Percentiles rank a stretch among this genome's conserved stretches.
Conservation (phyloP, 2,329 filamentous ascomycete species). For the Verticillium nubilum region DNA sequence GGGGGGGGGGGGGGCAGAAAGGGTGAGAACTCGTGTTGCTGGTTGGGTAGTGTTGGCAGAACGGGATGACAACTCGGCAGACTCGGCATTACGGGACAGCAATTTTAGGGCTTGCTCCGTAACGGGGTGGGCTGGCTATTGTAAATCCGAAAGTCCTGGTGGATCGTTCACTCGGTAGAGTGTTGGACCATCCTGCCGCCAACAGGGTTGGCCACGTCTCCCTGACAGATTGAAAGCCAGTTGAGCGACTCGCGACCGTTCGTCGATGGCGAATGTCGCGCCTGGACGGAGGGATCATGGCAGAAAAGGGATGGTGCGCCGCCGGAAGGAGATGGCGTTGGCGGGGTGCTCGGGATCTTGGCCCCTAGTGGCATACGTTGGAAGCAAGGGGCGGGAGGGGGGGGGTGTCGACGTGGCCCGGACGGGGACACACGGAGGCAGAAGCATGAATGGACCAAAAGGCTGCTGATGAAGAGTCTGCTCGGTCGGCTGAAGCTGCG, state of each 20-base stretch:
- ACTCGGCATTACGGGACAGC: neutral
- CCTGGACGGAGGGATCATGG: neutral
- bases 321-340: neutral
- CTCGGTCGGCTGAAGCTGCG: neutral
- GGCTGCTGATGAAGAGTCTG: too few relatives aligned
- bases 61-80: neutral
- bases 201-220: neutral
- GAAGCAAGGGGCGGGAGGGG: neutral
- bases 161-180: neutral
- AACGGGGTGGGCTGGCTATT: neutral
- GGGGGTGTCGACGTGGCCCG: neutral
- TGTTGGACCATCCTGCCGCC: neutral
- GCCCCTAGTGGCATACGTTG: neutral
- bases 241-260: neutral
- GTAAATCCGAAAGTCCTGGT: neutral
- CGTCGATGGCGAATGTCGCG: neutral
- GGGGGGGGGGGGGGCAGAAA: too few relatives aligned
- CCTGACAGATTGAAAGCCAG: neutral
- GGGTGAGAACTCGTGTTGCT: neutral
- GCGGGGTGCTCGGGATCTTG: neutral
- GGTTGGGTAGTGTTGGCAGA: neutral
- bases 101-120: neutral
- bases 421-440: neutral
- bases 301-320: neutral
- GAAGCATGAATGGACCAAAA: neutral